These are phyloP conservation scores for Clitoria ternatea DNA, from an alignment of 306 rosid species.

Conservation along the genomic window DNA sequence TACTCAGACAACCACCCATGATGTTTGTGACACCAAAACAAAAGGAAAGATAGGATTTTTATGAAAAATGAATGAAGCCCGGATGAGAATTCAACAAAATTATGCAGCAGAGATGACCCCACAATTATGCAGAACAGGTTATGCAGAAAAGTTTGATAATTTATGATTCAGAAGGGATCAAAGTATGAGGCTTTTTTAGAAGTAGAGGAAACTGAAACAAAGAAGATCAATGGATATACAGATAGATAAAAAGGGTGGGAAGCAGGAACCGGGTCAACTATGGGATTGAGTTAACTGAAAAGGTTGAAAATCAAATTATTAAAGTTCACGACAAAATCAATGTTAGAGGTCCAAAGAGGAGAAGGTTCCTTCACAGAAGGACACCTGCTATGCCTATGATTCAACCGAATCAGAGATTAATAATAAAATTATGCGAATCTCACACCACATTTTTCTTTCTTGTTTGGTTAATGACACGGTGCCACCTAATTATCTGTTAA, in stretches of 20 bases:
- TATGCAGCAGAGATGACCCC: not conserved
- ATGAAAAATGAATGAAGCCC: conserved; percentile 7
- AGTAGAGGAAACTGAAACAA: not conserved
- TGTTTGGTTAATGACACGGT: not conserved
- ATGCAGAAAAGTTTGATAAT: conserved; percentile 15
- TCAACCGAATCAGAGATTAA: conserved; percentile 5
- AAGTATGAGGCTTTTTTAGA: not conserved
- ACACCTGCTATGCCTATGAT: not conserved
- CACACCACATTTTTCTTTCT: not conserved
- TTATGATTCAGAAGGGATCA: conserved; percentile 1
- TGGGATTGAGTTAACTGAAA: not conserved
- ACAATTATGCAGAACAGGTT: not conserved
- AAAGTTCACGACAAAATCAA: not conserved
- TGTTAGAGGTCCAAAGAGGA: not conserved
- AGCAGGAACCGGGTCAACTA: conserved; percentile 36
- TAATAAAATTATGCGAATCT: too few relatives aligned
- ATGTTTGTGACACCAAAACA: conserved; percentile 27
- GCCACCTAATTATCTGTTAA: not conserved
- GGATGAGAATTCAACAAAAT: conserved; percentile 6
- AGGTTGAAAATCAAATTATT: not conserved
- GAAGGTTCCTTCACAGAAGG: not conserved
- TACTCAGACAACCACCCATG: conserved; percentile 74
- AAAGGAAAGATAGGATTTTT: not conserved
- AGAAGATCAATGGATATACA: too few relatives aligned
- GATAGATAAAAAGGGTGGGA: too few relatives aligned